Evolutionary conservation across 148 eudicot genomes (phyloP).

Genomic region (Bassia scoparia): DNA sequence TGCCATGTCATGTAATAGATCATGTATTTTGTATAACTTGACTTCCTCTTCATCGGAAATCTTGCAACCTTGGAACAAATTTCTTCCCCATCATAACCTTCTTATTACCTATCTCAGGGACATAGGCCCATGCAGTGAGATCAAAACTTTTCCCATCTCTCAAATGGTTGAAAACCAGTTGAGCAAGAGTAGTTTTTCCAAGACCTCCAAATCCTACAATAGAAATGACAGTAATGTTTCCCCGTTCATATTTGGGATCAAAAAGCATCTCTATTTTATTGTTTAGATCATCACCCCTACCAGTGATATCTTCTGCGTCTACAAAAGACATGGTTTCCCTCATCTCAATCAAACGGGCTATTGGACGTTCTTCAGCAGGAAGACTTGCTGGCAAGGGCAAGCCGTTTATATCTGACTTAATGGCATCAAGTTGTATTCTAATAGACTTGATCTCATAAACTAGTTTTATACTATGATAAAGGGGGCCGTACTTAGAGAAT

Average conservation of each 20-base stretch:
- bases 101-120: conserved; percentile 11
- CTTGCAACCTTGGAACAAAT: background rate
- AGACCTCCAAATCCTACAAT: conserved; percentile 23
- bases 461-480: conserved; percentile 1
- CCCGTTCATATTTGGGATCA: conserved; percentile 2
- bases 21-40: conserved; percentile 11
- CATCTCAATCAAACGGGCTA: background rate
- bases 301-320: background rate
- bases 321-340: background rate
- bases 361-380: background rate
- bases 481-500: background rate
- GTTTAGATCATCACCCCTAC: background rate
- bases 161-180: conserved; percentile 14
- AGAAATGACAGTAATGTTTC: conserved; percentile 10
- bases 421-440: background rate
- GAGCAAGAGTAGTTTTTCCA: background rate
- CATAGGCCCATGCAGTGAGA: conserved; percentile 9
- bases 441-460: conserved; percentile 13
- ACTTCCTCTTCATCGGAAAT: too few relatives aligned
- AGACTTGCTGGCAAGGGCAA: background rate
- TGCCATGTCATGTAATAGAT: background rate
- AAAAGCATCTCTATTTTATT: conserved; percentile 6
- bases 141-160: conserved; percentile 5
- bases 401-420: conserved; percentile 8
- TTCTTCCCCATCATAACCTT: background rate